These are phyloP conservation scores for Petunia axillaris DNA, from an alignment of 257 asterid species.

Conservation along the genomic window DNA sequence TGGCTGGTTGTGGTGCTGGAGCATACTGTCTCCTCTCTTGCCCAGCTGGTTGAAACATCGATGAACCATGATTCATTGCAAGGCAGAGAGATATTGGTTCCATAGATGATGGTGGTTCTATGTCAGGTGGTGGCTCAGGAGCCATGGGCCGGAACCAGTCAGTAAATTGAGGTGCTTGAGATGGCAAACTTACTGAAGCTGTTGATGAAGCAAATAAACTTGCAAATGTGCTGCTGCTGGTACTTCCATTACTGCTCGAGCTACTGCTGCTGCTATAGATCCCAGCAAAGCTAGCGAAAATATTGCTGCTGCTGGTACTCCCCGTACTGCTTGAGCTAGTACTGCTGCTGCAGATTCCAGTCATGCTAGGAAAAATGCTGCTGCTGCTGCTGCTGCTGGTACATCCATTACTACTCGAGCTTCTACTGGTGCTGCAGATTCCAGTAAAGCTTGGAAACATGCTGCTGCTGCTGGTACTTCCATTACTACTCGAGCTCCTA, in stretches of 20 bases:
- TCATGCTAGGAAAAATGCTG: constrained; percentile 61
- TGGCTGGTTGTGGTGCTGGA: constrained; percentile 60
- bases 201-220: constrained; percentile 76
- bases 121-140: constrained; percentile 42
- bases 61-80: constrained; percentile 57
- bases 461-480: constrained; percentile 37
- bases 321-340: constrained; percentile 44
- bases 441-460: constrained; percentile 52
- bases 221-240: constrained; percentile 57
- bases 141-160: constrained; percentile 47
- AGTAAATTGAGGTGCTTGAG: constrained; percentile 51
- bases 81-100: constrained; percentile 69
- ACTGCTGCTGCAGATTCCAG: constrained; percentile 49
- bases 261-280: constrained; percentile 48
- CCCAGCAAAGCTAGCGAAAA: constrained; percentile 49
- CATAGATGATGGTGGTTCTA: constrained; percentile 46
- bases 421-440: constrained; percentile 46
- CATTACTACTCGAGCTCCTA: constrained; percentile 46
- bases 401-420: constrained; percentile 42
- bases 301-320: constrained; percentile 39
- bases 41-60: constrained; percentile 54
- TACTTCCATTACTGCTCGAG: constrained; percentile 59
- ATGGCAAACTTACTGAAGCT: constrained; percentile 52
- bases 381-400: constrained; percentile 31
- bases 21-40: constrained; percentile 69